Conservation (phyloP, 2,329 filamentous ascomycete species). For the Aspergillus fischeri region DNA sequence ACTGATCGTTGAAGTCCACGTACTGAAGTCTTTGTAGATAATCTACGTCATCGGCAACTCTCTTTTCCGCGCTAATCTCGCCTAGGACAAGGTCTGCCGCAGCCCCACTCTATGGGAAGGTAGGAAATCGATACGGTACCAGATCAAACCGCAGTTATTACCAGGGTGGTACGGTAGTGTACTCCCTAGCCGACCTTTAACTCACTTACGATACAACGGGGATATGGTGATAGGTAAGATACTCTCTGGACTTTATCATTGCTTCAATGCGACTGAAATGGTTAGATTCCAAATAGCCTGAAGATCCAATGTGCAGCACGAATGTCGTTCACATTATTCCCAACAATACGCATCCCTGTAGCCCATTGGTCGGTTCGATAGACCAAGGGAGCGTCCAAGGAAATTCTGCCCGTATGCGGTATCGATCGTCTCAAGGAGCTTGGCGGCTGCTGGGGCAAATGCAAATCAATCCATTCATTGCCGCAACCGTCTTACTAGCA, state of each 20-base stretch:
- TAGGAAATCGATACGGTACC: too few species aligned
- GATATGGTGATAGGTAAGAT: too few species aligned
- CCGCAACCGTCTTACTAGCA: conserved; percentile 1
- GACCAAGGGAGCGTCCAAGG: neutral
- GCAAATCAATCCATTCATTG: neutral
- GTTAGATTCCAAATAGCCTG: too few species aligned
- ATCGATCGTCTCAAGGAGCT: neutral
- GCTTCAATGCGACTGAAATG: too few species aligned
- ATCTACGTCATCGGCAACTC: neutral
- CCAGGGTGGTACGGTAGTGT: too few species aligned
- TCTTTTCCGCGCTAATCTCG: neutral
- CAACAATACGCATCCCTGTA: neutral
- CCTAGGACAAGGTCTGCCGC: neutral
- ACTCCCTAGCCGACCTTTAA: too few species aligned
- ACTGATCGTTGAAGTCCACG: neutral
- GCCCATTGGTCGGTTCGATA: too few species aligned
- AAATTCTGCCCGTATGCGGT: neutral
- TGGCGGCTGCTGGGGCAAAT: neutral
- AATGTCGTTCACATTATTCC: neutral
- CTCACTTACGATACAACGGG: too few species aligned
- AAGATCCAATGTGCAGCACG: too few species aligned
- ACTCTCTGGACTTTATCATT: neutral
- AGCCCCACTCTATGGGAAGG: neutral
- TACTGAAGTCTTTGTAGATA: neutral
- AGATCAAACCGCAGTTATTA: too few species aligned